Conservation (phyloP, 2,329 filamentous ascomycete species). For the Sporothrix inflata region DNA sequence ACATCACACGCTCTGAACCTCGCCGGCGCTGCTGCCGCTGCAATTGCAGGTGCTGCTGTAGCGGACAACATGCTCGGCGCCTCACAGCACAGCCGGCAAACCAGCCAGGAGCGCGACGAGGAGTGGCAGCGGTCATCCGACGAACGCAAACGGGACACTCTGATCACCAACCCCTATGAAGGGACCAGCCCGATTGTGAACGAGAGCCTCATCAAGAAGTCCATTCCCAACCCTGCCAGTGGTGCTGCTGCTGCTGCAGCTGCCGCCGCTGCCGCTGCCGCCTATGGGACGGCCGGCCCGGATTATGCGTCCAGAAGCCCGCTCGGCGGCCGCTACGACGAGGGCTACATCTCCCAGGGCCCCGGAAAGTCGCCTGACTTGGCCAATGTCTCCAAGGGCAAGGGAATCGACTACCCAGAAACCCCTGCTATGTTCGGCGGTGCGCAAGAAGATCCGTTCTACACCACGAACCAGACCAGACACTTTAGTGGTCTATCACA, state of each 20-base stretch:
- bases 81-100: conserved; percentile 56
- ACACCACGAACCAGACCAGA: conserved; percentile 60
- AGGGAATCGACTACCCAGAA: conserved; percentile 58
- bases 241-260: conserved; percentile 36
- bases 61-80: conserved; percentile 33
- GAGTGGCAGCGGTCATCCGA: conserved; percentile 66
- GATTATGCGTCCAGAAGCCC: conserved; percentile 60
- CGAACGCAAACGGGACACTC: conserved; percentile 67
- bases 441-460: conserved; percentile 67
- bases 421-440: conserved; percentile 41
- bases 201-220: conserved; percentile 48
- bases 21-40: conserved; percentile 51
- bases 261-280: conserved; percentile 35
- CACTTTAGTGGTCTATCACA: conserved; percentile 89
- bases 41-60: conserved; percentile 58
- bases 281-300: conserved; percentile 23
- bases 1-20: conserved; percentile 53
- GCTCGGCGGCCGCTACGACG: conserved; percentile 68
- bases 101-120: conserved; percentile 64
- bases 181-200: conserved; percentile 64
- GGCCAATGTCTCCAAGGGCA: conserved; percentile 54
- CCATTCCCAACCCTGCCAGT: conserved; percentile 35
- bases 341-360: conserved; percentile 86
- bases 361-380: conserved; percentile 59
- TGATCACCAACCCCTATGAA: conserved; percentile 70